Evolutionary conservation across 371 early-diverging fungal species (phyloP).

Genomic region (Mortierella sp.): DNA sequence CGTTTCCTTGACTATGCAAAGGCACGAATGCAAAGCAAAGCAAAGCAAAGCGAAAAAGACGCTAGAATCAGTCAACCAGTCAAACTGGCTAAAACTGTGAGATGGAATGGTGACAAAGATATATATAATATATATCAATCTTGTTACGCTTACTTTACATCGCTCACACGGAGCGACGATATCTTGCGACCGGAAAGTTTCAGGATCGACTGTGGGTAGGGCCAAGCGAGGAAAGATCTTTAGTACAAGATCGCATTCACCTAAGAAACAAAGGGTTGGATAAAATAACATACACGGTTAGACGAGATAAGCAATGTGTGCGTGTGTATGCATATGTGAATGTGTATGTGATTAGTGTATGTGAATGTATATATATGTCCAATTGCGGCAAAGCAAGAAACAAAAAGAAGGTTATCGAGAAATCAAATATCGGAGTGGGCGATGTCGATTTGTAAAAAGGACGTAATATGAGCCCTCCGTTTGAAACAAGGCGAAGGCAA

Average conservation of each 20-base stretch:
- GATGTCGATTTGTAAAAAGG: background rate
- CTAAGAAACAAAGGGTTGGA: background rate
- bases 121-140: background rate
- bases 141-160: slow-evolving; percentile 29
- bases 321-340: too few relatives aligned
- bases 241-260: slow-evolving; percentile 52
- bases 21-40: background rate
- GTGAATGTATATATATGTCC: background rate
- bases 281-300: background rate
- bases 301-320: background rate
- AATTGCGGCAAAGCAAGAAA: slow-evolving; percentile 5
- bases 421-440: background rate
- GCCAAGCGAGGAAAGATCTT: slow-evolving; percentile 49
- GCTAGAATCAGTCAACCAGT: background rate
- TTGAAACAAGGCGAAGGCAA: too few relatives aligned
- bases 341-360: too few relatives aligned
- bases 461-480: background rate
- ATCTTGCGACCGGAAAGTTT: slow-evolving; percentile 23
- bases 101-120: background rate
- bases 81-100: background rate
- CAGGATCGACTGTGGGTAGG: slow-evolving; percentile 10
- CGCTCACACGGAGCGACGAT: slow-evolving; percentile 33
- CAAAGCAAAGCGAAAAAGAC: background rate
- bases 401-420: slow-evolving; percentile 1
- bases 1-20: slow-evolving; percentile 24